Evolutionary conservation across 75 land plant genomes (phyloP), one percentile per base, ranked within the genome.

Genomic region (Adiantum capillusveneris): DNA sequence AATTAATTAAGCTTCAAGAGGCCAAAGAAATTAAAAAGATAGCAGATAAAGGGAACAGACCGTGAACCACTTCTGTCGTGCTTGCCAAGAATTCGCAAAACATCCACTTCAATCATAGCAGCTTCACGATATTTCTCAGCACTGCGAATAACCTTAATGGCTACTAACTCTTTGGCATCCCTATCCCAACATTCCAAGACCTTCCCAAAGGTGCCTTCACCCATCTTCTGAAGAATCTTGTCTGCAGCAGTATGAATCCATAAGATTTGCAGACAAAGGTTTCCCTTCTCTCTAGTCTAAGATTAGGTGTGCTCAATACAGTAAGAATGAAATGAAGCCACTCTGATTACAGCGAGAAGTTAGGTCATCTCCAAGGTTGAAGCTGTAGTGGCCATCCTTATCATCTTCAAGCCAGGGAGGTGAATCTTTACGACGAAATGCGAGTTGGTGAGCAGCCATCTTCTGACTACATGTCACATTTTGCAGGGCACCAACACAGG

Each of bases 121-220:
- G 86, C 94, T 48, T 88, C 94, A 29, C 94, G 69, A 51, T 88
- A 88, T 53, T 88, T 88, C 14, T 75, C 46, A 43, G 77, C 70
- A 2, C 80, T 77, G 19, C 94, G 75, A 13, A 88, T 71, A 57
- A 88, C 63, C 70, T 88, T 88, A 31, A 88, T 74, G 7, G 94
- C 94, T 11, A 88, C 94, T 42, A 65, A 13, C 44, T 85, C 89
- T 48, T 73, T 73, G 25, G 31, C 64, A 49, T 79, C 79, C 50
- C 75, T 53, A 43, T 88, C 93, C 72, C 79, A 76, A 44, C 93
- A 88, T 70, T 88, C 89, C 46, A 88, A 25, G 21, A 88, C 93
- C 59, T 79, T 82, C 27, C 93, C 93, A 85, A 88, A 88, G 41
- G 93, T 88, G 11, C 93, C 93, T 88, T 88, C 90, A 25, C 93